phyloP scores from a whole-genome alignment of 495 filamentous ascomycete genomes.

The Choiromyces venosus region DNA sequence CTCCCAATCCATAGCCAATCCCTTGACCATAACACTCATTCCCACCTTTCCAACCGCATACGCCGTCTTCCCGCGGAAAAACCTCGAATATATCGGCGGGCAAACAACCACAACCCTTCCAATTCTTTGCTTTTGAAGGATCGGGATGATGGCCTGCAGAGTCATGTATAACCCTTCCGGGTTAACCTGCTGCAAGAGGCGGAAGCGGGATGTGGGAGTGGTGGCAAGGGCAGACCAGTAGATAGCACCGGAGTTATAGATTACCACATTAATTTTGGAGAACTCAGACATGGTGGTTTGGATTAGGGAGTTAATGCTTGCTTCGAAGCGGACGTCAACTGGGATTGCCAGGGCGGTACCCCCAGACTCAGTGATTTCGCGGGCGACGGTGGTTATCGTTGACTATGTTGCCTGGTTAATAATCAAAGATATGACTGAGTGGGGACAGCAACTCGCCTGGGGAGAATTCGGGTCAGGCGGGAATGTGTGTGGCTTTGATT shows the following conservation, averaged over 20 bases:
- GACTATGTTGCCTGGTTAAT: conserved; percentile 44
- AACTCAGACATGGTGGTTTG: conserved; percentile 58
- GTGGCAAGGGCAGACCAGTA: conserved; percentile 73
- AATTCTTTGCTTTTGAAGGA: conserved; percentile 44
- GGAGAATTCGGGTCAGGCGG: conserved; percentile 77
- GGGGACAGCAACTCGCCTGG: conserved; percentile 20
- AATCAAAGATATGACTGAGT: neutral
- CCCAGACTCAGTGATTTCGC: conserved; percentile 65
- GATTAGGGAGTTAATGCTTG: conserved; percentile 60
- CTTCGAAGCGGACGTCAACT: conserved; percentile 63
- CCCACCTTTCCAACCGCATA: conserved; percentile 83
- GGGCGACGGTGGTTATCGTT: conserved; percentile 77
- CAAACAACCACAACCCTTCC: conserved; percentile 73
- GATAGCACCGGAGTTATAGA: conserved; percentile 84
- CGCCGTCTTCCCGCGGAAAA: conserved; percentile 79
- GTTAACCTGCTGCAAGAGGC: conserved; percentile 77
- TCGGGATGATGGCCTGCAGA: conserved; percentile 61
- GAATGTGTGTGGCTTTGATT: conserved; percentile 54
- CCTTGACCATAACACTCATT: conserved; percentile 77
- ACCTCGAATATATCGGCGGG: conserved; percentile 78
- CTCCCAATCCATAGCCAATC: conserved; percentile 76
- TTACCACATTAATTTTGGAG: conserved; percentile 61
- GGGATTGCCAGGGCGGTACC: conserved; percentile 61
- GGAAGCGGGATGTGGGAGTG: conserved; percentile 73
- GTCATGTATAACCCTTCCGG: conserved; percentile 66